Base-by-base conservation (phyloP, 1,139 yeast species). In the Pichia inconspicua region DNA sequence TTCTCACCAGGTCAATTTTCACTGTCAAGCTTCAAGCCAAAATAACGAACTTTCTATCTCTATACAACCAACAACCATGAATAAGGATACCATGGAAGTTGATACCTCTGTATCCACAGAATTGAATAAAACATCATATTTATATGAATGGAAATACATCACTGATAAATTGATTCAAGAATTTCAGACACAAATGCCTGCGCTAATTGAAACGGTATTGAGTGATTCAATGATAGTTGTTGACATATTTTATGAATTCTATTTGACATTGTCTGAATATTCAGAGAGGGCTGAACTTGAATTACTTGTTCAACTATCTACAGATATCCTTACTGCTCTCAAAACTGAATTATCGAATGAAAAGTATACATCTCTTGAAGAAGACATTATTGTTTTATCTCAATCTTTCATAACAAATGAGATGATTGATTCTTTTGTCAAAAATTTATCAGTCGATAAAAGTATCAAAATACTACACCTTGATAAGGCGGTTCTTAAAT, bases 301-400 rank as follows among this genome's bases (percentile, higher is more conserved):
- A 15, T 35, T 38, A 15, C 31, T 46, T 8, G 32, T 40, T 5
- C 52, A 44, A 27, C 17, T 49, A 17, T 30, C 47, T 7, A 37
- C 45, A 31, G 49, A 42, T 10, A 30, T 46, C 2, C 12, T 25
- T 34, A 25, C 34, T 35, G 15, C 39, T 35, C 5, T 28, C 12
- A 9, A 39, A 42, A 27, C 42, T 5, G 6, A 19, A 22, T 37
- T 37, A 9, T 25, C 30, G n/a, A 19, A 34, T 11, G 59, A 55
- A 25, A 49, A 55, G 34, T 55, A 41, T n/a, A 35, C 46, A 2
- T 15, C 27, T 15, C 44, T 49, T 6, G 47, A 58, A 2, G 51
- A 57, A 11, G 53, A 67, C 3, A 76, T 77, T 51, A 69, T 79
- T 48, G 70, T 73, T 46, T 67, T 75, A 1, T 61, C 74, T 34